phyloP scores from a whole-genome alignment of 2,329 filamentous ascomycete genomes.

The Immersiporthe knoxdaviesiana region DNA sequence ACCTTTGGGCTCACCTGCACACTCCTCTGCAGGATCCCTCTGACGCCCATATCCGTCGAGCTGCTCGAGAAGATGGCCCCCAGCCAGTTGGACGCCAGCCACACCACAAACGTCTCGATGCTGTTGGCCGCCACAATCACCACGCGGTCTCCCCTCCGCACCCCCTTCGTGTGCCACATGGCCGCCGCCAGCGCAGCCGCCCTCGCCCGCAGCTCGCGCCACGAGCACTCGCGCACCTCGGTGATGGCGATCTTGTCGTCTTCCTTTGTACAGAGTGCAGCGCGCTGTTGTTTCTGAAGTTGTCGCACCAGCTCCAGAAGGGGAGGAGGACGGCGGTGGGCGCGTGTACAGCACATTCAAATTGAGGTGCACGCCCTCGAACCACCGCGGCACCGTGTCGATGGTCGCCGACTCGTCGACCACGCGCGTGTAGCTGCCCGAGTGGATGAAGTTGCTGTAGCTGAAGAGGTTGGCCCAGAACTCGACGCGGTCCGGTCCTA shows the following conservation, averaged over 20 bases:
- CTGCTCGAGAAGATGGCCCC: conserved; percentile 77
- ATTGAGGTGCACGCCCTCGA: conserved; percentile 72
- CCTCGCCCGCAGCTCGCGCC: conserved; percentile 64
- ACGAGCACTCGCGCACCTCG: conserved; percentile 68
- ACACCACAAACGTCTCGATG: conserved; percentile 72
- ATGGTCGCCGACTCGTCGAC: conserved; percentile 74
- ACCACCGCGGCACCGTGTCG: conserved; percentile 75
- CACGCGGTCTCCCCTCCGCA: conserved; percentile 72
- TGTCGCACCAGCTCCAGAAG: conserved; percentile 34
- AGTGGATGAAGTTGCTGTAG: conserved; percentile 62
- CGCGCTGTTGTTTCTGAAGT: too few relatives aligned
- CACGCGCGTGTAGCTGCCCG: conserved; percentile 60
- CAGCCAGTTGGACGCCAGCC: conserved; percentile 69
- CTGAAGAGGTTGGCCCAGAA: conserved; percentile 71
- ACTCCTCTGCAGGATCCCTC: conserved; percentile 74
- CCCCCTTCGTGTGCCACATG: conserved; percentile 63
- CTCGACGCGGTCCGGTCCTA: conserved; percentile 55
- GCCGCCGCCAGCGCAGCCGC: conserved; percentile 66
- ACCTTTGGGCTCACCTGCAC: conserved; percentile 74
- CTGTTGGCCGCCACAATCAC: conserved; percentile 77
- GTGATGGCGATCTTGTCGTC: conserved; percentile 72
- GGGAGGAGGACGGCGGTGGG: conserved; percentile 34
- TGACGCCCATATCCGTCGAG: conserved; percentile 82
- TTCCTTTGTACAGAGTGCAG: conserved; percentile 68
- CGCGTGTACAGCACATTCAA: conserved; percentile 75